A percentile compares a stretch with the other conserved stretches of the same genome.
Conservation (phyloP, 306 rosid species). For the Pyrus pyrifolia region DNA sequence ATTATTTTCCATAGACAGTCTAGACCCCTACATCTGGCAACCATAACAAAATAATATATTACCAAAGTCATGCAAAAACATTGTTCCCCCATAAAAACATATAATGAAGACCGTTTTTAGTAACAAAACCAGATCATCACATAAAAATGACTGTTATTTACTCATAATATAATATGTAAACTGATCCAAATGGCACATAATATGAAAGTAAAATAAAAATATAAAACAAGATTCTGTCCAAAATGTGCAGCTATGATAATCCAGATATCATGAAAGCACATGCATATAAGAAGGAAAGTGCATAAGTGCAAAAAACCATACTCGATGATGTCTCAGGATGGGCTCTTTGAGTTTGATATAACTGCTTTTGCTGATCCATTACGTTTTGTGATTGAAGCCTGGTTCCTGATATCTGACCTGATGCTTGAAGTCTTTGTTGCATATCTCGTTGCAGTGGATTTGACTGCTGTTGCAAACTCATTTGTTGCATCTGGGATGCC, state of each 20-base stretch:
- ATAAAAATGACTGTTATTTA: neutral
- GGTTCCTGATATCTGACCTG: constrained; percentile 51
- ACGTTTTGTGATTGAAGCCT: constrained; percentile 65
- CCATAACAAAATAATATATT: neutral
- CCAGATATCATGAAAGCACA: neutral
- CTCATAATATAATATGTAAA: neutral
- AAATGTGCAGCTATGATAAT: neutral
- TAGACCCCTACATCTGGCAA: neutral
- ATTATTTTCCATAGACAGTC: neutral
- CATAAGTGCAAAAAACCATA: constrained; percentile 30
- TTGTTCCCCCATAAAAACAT: neutral
- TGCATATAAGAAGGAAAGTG: neutral
- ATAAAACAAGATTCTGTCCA: neutral
- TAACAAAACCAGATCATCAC: no score
- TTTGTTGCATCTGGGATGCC: constrained; percentile 66
- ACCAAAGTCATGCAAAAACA: neutral
- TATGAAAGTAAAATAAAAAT: neutral
- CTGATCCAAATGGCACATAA: neutral
- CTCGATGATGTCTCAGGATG: constrained; percentile 76
- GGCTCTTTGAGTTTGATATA: constrained; percentile 70
- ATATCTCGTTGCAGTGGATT: constrained; percentile 64
- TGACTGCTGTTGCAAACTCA: constrained; percentile 69
- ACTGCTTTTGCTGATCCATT: constrained; percentile 73
- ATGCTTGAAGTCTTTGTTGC: constrained; percentile 70
- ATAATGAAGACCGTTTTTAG: neutral